Percentiles rank a stretch among this genome's conserved stretches.
These are phyloP conservation scores for Aspergillus ochraceus DNA, from an alignment of 2,329 filamentous ascomycete species.

Conservation along the genomic window DNA sequence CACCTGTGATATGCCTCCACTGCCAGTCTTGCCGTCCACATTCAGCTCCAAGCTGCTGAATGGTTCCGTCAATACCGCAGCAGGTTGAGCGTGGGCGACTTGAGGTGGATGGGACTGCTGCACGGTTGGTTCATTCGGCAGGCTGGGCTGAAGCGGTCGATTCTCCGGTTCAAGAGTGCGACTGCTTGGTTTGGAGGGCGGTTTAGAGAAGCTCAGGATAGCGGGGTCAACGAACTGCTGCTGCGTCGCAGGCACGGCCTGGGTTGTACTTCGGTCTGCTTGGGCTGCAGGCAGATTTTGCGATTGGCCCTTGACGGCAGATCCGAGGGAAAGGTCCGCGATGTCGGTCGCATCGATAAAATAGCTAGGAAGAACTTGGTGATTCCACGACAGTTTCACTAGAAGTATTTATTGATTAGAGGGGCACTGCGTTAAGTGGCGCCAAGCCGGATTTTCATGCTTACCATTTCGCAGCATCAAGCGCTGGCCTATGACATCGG, in stretches of 20 bases:
- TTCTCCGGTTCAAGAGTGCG: constrained; percentile 8
- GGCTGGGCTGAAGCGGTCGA: constrained; percentile 18
- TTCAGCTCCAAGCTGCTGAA: constrained; percentile 44
- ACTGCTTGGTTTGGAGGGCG: constrained; percentile 17
- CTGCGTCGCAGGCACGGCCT: constrained; percentile 25
- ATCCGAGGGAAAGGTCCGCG: constrained; percentile 50
- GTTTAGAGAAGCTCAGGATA: constrained; percentile 67
- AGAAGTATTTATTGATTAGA: constrained; percentile 28
- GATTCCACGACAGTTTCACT: constrained; percentile 52
- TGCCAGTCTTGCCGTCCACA: constrained; percentile 22
- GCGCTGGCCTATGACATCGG: constrained; percentile 67
- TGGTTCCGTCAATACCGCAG: constrained; percentile 44
- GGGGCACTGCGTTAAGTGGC: background rate
- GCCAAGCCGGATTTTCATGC: constrained; percentile 17
- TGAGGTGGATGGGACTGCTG: constrained; percentile 15
- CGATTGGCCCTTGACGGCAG: constrained; percentile 15
- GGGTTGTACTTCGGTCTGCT: constrained; percentile 14
- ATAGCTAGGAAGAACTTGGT: constrained; percentile 54
- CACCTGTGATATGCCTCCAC: constrained; percentile 10
- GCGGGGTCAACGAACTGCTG: constrained; percentile 74
- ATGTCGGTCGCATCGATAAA: constrained; percentile 60
- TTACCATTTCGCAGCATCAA: constrained; percentile 72
- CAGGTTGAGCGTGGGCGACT: constrained; percentile 25
- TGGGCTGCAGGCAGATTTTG: constrained; percentile 20
- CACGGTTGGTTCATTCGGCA: constrained; percentile 29